Evolutionary conservation across 169 alveolate genomes (phyloP), one percentile per base, ranked within the genome.

Genomic region (Plasmodium vivax): DNA sequence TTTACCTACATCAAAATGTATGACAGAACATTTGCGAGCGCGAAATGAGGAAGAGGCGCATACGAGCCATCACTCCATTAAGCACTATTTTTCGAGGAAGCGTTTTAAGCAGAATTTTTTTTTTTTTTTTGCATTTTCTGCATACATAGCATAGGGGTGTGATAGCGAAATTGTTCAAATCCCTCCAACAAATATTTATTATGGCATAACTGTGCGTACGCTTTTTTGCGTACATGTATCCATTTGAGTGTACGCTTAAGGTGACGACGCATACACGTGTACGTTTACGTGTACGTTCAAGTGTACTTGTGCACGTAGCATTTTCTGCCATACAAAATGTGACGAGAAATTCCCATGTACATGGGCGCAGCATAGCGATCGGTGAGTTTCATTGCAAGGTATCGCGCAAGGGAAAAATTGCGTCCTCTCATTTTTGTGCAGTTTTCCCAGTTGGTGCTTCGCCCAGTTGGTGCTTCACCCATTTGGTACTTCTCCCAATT

Each of bases 101-200:
- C n/a, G 43, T 68, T 68, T n/a, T 68, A 68, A 68, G 77, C 77
- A 68, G 77, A 68, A 68, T 27, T 68, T 68, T 68, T 68, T 68
- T 68, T 68, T 30, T 68, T 30, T 47, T 45, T 62, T 62, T 62
- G 77, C 62, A 14, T 51, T 51, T 51, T 16, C 27, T 68, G 34
- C 36, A 68, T 10, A 68, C 38, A 27, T 10, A 8, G 38, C 27
- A 23, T 23, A 23, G 27, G 27, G 27, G 27, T 23, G 16, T 2
- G 43, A 68, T 68, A 68, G 27, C 38, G n/a, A 12, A 51, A 51
- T 51, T 51, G 62, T 51, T 51, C 62, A 51, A 12, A 51, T 51
- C 8, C 7, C 23, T 51, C 62, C 23, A 51, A 51, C 62, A 51
- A 23, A 12, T 12, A 51, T 51, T 51, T 51, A 51, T 14, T 14